These are phyloP conservation scores for Amesomyces nigricolor DNA, from an alignment of 2,329 filamentous ascomycete species.

Conservation along the genomic window DNA sequence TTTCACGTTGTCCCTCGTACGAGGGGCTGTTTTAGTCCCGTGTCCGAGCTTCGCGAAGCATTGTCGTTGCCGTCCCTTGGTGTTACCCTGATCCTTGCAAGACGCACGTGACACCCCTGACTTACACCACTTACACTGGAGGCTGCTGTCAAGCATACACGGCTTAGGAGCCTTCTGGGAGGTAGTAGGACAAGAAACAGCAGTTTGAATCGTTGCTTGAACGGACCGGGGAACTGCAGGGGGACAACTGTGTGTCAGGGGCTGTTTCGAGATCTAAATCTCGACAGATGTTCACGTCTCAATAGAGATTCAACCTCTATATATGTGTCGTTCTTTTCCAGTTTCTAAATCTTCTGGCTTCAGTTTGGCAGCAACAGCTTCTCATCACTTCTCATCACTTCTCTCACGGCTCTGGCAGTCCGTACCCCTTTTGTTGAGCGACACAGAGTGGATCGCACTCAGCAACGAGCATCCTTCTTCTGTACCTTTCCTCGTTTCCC, in stretches of 20 bases:
- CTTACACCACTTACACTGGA: slow-evolving; percentile 3
- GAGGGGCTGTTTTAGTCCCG: slow-evolving; percentile 13
- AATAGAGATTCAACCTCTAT: not conserved
- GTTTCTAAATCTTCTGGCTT: not conserved
- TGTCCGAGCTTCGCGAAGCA: slow-evolving; percentile 13
- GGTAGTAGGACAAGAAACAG: too few relatives aligned
- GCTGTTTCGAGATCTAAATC: not conserved
- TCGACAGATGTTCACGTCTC: not conserved
- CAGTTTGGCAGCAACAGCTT: slow-evolving; percentile 9
- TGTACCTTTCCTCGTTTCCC: slow-evolving; percentile 25
- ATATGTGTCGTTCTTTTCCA: not conserved
- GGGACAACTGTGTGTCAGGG: too few relatives aligned
- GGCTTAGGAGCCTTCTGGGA: too few relatives aligned
- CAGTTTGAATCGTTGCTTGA: too few relatives aligned
- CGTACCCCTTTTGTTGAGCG: slow-evolving; percentile 10
- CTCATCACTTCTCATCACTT: not conserved
- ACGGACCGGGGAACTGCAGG: too few relatives aligned
- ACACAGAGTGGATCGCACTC: slow-evolving; percentile 18
- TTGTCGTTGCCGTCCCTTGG: not conserved
- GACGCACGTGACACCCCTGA: slow-evolving; percentile 24
- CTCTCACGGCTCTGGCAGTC: slow-evolving; percentile 22
- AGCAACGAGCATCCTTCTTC: slow-evolving; percentile 19
- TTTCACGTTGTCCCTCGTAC: slow-evolving; percentile 19
- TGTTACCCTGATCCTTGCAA: slow-evolving; percentile 1
- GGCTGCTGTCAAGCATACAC: not conserved